Base-by-base conservation (phyloP, 2,329 filamentous ascomycete species). In the Triangularia verruculosa region DNA sequence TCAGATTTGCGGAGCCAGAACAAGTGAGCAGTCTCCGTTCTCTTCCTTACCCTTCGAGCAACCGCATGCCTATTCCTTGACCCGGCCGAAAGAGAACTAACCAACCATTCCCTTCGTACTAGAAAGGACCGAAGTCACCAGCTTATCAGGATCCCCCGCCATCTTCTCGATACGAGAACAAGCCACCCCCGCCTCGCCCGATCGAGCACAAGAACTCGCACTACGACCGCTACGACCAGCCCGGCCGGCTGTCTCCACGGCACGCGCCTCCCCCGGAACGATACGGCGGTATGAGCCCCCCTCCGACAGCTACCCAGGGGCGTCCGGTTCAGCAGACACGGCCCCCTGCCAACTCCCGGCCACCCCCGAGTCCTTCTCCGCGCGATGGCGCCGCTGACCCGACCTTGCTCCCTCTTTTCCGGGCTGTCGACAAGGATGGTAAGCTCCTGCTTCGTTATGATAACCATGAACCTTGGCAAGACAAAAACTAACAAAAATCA, bases 351-450 rank as follows among this genome's bases (percentile, higher is more conserved):
- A 72, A 79, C 73, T 85, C 86, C 71, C 83, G 87, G 70, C 85
- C 89, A 70, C 86, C 92, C 70, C 85, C 86, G 68, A 86, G 88
- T 69, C 84, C 92, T 66, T 78, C 84, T 67, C 79, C 81, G 27
- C 76, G 74, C 30, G 74, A 74, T 25, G 70, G 76, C 53, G 79
- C 79, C 56, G 84, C 87, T 59, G 89, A 93, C 72, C 83, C 89
- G n/a, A 88, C 87, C 0, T 83, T 99, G 17, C 87, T 92, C 75
- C 91, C 91, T 3, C 82, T 98, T 25, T 99, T 98, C 79, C 85
- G 91, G 65, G 92, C 93, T 1, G 94, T 97, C 13, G 96, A 99
- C 78, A 93, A 92, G 73, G 85, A 92, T 77, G 83, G 90, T 90
- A 79, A 70, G 80, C 43, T 13, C 20, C 9, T 17, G 3, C 20